Base-by-base conservation (phyloP, 2,329 filamentous ascomycete species). In the Iodosphaeria phyllophila region DNA sequence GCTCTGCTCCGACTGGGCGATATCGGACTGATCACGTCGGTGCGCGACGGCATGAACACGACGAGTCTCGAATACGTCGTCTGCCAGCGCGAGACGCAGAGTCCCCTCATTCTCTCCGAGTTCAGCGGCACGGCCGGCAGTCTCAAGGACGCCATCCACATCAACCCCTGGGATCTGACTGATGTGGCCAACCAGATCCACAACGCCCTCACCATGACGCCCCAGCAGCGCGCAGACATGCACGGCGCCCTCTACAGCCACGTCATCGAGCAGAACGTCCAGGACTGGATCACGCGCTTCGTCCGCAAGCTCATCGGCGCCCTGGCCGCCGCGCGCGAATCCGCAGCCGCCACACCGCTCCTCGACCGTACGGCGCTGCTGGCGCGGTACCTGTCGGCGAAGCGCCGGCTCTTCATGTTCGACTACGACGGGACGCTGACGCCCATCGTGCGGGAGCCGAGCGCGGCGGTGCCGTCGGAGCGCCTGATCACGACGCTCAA, bases 361-460 rank as follows among this genome's bases (percentile, higher is more conserved):
- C 66, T 95, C 12, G 83, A 95, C 44, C 72, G 73, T 18, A 60
- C 70, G 4, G 60, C 69, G 32, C 51, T 93, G 35, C 56, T 92
- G 18, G 55, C 62, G 27, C 73, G 74, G 31, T 95, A 93, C 49
- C 68, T 71, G 31, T 56, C 64, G 19, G 72, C 82, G 4, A 65
- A 65, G 32, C 80, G 78, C 50, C 72, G 89, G 8, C 60, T 98
- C 3, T 92, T 95, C 57, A 86, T 98, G 79, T 93, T 95, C 44
- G 89, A 98, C 52, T 98, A 98, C 42, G 89, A 98, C 46, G 89
- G 89, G 23, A 98, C 89, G 1, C 64, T 98, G 27, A 95, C 89
- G 4, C 80, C 84, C 0, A 95, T 98, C 39, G 89, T 95, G 28
- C 75, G 77, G 37, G 83, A 95, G 41, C 89, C 89, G 2, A 74